Evolutionary conservation across 108 stramenopile genomes (phyloP), one percentile per base, ranked within the genome.

Genomic region (Fragilariopsis cylindrus): DNA sequence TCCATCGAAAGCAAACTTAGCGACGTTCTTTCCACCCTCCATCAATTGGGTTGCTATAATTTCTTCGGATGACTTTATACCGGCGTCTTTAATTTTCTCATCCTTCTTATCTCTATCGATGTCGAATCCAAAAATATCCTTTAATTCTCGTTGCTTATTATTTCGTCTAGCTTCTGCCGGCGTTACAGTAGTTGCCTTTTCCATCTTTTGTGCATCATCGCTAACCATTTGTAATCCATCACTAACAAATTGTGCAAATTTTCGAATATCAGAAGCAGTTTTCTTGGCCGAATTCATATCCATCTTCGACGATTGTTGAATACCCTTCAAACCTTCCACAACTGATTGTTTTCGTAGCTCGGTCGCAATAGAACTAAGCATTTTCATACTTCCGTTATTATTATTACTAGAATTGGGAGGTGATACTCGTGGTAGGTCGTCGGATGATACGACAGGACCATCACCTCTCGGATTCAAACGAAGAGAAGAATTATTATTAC

Each of bases 161-260:
- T 63, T 12, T 9, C 62, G 42, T 41, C 62, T 63, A 41, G 62
- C 62, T 63, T 63, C 62, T 63, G 11, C 62, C 6, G 40, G 8
- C 13, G 62, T 63, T 4, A 63, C 62, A 30, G 30, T 30, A 30
- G 30, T 30, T 41, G 43, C 42, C 16, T 63, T 63, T 40, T 63
- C 46, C 21, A 41, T 30, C 62, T 63, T 63, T 41, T 40, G 39
- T 5, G 62, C 43, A 7, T 63, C 62, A 45, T 8, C 62, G 43
- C 46, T 43, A 9, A 63, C 62, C 62, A 63, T 63, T 63, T 63
- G 62, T 9, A 63, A 41, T 63, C 62, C 62, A 45, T 63, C 62
- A 63, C 62, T 63, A 9, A 63, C 62, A n/a, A 63, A 63, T 63
- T 63, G 43, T 3, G 62, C 62, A 63, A 63, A 9, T n/a, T 63